Evolutionary conservation across 2,329 filamentous ascomycete genomes (phyloP).

Genomic region (Cryoendolithus antarcticus): DNA sequence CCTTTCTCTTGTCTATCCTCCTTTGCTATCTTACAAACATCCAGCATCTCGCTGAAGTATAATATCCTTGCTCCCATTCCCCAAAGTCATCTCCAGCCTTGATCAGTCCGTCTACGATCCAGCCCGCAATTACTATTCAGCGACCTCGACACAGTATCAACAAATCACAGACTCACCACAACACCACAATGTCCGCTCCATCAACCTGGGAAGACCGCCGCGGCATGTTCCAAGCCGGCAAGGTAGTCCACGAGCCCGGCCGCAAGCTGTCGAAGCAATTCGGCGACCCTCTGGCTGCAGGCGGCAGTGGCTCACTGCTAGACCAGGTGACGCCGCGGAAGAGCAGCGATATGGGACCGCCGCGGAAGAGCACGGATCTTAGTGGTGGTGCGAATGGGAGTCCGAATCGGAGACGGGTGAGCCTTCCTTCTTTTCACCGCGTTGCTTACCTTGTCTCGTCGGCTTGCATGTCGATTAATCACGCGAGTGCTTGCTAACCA

Average conservation of each 20-base stretch:
- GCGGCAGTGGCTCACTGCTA: slow-evolving; percentile 7
- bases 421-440: not conserved
- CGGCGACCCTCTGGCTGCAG: slow-evolving; percentile 1
- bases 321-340: slow-evolving; percentile 13
- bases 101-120: too few relatives aligned
- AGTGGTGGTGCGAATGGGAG: not conserved
- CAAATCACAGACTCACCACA: too few relatives aligned
- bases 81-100: too few relatives aligned
- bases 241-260: slow-evolving; percentile 20
- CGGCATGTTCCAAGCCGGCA: slow-evolving; percentile 22
- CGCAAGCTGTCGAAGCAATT: slow-evolving; percentile 8
- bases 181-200: slow-evolving; percentile 5
- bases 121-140: too few relatives aligned
- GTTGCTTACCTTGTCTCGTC: slow-evolving; percentile 1
- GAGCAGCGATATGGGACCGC: too few relatives aligned
- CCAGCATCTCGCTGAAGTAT: too few relatives aligned
- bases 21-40: too few relatives aligned
- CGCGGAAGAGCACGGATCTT: too few relatives aligned
- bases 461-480: not conserved
- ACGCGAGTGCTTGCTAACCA: too few relatives aligned
- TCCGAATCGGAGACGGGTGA: slow-evolving; percentile 7
- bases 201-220: slow-evolving; percentile 19
- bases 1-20: too few relatives aligned
- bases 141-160: too few relatives aligned
- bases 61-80: too few relatives aligned